phyloP scores from a whole-genome alignment of 2,329 filamentous ascomycete genomes.

The Trichoderma koningiopsis region DNA sequence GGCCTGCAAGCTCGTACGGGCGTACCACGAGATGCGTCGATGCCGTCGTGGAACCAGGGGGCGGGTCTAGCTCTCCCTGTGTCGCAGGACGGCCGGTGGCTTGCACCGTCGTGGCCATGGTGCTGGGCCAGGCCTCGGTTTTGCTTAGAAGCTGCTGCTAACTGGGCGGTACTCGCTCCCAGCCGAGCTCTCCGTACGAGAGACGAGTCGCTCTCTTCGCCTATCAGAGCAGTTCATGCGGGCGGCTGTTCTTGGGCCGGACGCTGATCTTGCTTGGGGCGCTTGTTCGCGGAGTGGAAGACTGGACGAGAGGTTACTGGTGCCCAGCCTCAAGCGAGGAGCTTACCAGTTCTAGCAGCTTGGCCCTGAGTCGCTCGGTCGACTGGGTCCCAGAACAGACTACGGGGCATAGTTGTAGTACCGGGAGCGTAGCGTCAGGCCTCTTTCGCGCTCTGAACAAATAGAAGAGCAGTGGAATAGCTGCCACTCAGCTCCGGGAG shows the following conservation, averaged over 20 bases:
- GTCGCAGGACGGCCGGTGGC: slow-evolving; percentile 25
- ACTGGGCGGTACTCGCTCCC: neutral
- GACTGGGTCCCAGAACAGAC: neutral
- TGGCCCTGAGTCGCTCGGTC: neutral
- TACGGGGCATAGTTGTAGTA: neutral
- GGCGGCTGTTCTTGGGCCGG: slow-evolving; percentile 2
- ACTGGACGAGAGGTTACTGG: slow-evolving; percentile 8
- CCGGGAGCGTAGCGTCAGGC: slow-evolving; percentile 2
- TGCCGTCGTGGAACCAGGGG: slow-evolving; percentile 24
- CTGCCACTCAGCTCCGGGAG: slow-evolving; percentile 6
- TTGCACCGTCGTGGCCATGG: slow-evolving; percentile 21
- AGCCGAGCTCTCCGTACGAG: slow-evolving; percentile 1
- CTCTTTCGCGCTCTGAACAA: neutral
- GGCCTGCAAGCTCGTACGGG: slow-evolving; percentile 5
- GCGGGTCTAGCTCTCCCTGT: slow-evolving; percentile 24
- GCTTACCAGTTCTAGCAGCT: neutral
- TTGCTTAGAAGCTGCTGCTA: neutral
- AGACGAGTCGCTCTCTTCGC: slow-evolving; percentile 9
- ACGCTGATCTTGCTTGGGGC: neutral
- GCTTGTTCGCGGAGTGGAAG: neutral
- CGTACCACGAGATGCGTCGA: slow-evolving; percentile 24
- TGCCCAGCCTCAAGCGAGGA: slow-evolving; percentile 9
- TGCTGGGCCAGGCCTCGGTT: neutral
- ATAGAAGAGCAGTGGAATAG: neutral
- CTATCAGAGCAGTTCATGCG: slow-evolving; percentile 2